phyloP scores from a whole-genome alignment of 371 early-diverging fungal genomes.

The Mortierella sp. region DNA sequence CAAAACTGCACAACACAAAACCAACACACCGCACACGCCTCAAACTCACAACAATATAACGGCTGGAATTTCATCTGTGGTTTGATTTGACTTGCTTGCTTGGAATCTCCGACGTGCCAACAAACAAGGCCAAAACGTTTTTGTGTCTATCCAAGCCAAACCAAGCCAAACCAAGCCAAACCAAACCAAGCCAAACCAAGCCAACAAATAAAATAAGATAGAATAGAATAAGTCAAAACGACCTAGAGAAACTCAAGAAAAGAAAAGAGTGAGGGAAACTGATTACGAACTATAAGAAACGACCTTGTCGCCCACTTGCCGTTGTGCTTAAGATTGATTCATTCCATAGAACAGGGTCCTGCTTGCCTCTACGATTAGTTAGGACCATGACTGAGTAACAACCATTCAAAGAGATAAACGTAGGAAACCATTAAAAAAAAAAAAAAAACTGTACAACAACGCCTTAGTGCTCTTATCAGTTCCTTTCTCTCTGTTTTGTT shows the following conservation, averaged over 20 bases:
- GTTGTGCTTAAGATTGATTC: constrained; percentile 17
- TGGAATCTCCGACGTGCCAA: too few relatives aligned
- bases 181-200: too few relatives aligned
- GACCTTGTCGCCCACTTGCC: constrained; percentile 28
- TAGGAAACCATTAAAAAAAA: not conserved
- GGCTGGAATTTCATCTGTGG: too few relatives aligned
- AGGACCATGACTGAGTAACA: not conserved
- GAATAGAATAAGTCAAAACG: not conserved
- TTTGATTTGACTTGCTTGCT: too few relatives aligned
- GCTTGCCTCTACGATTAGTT: not conserved
- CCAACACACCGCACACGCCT: too few relatives aligned
- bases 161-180: too few relatives aligned
- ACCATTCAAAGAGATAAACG: not conserved
- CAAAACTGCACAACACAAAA: too few relatives aligned
- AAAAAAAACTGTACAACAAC: too few relatives aligned
- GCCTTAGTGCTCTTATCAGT: not conserved
- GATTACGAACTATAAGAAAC: not conserved
- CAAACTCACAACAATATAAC: too few relatives aligned
- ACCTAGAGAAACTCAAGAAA: not conserved
- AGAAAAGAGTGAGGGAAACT: not conserved
- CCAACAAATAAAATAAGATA: too few relatives aligned
- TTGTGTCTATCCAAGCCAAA: too few relatives aligned
- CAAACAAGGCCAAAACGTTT: too few relatives aligned
- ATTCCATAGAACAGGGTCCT: not conserved
- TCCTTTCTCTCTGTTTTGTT: not conserved